Conservation (phyloP, 306 rosid genomes). For the Bauhinia variegata region DNA sequence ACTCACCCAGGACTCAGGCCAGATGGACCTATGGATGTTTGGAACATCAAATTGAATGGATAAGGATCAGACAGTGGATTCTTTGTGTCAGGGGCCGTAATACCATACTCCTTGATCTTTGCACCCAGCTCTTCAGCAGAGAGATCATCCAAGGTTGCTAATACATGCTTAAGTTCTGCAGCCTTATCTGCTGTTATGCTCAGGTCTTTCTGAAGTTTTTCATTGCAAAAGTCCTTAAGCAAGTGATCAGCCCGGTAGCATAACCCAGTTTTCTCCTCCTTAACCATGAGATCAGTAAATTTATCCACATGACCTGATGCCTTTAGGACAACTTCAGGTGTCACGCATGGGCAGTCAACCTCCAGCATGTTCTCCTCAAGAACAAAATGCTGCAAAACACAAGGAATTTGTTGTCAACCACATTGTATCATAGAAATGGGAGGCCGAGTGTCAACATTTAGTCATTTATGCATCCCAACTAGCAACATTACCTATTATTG, state of each 20-base stretch:
- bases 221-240: constrained; percentile 84
- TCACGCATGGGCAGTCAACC: constrained; percentile 94
- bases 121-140: constrained; percentile 76
- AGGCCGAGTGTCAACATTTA: neutral
- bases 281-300: constrained; percentile 97
- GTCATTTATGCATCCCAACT: neutral
- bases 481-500: neutral
- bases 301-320: constrained; percentile 96
- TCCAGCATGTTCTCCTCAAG: constrained; percentile 96
- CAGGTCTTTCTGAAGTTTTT: constrained; percentile 85
- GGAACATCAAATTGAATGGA: constrained; percentile 95
- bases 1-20: constrained; percentile 86
- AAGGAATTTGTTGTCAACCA: constrained; percentile 9
- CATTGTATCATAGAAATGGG: neutral
- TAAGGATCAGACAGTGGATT: constrained; percentile 90
- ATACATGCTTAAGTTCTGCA: constrained; percentile 66
- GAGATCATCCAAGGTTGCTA: constrained; percentile 74
- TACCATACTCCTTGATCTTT: constrained; percentile 82
- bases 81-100: constrained; percentile 84
- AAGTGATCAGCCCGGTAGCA: constrained; percentile 94
- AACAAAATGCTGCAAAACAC: constrained; percentile 76
- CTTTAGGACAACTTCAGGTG: constrained; percentile 85
- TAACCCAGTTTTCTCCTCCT: constrained; percentile 78
- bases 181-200: constrained; percentile 65
- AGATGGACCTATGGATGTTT: constrained; percentile 92